Evolutionary conservation across 148 eudicot genomes (phyloP).

Genomic region (Suaeda aralocaspica): DNA sequence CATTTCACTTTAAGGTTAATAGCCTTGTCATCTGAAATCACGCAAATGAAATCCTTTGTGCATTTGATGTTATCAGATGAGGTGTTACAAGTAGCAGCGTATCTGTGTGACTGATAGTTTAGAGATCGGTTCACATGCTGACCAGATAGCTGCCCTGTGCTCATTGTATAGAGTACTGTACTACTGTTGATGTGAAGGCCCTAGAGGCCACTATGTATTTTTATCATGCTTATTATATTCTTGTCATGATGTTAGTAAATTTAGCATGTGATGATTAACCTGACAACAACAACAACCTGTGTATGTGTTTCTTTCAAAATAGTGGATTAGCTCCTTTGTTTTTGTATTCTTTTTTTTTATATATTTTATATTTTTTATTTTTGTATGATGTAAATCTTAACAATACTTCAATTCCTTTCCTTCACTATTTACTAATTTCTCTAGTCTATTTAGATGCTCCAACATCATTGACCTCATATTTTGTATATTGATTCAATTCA

Average conservation of each 20-base stretch:
- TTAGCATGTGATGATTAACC: background rate
- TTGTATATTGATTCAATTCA: no score
- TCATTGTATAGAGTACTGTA: background rate
- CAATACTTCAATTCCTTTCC: background rate
- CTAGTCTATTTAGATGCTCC: background rate
- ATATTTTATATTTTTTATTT: no score
- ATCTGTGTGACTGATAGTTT: conserved; percentile 30
- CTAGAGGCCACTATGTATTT: background rate
- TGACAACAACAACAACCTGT: background rate
- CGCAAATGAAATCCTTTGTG: background rate
- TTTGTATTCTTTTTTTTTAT: no score
- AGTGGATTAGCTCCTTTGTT: background rate
- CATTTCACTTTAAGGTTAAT: conserved; percentile 6
- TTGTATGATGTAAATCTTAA: background rate
- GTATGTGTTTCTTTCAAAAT: background rate
- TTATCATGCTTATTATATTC: background rate
- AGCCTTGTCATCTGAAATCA: background rate
- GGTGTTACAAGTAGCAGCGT: conserved; percentile 37
- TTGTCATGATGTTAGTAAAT: background rate
- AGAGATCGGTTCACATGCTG: conserved; percentile 40
- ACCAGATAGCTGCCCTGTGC: conserved; percentile 30
- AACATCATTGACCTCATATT: no score
- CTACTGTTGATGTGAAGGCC: conserved; percentile 1
- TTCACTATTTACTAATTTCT: background rate
- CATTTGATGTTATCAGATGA: conserved; percentile 16